A percentile compares a stretch with the other conserved stretches of the same genome.
These are phyloP conservation scores for Trichoderma cornu-damae DNA, from an alignment of 2,329 filamentous ascomycete species.

Conservation along the genomic window DNA sequence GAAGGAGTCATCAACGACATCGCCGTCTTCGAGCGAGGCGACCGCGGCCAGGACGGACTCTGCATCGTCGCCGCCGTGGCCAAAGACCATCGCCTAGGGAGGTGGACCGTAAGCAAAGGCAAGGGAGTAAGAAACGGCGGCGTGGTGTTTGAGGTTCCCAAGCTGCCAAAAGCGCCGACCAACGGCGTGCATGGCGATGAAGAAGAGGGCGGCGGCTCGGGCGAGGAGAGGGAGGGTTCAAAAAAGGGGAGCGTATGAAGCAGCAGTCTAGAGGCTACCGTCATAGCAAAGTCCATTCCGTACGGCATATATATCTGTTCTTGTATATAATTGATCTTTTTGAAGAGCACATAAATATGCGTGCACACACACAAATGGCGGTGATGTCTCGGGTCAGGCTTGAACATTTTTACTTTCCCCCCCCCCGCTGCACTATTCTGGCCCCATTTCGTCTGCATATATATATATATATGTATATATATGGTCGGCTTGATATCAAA, in stretches of 20 bases:
- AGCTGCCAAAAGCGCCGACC: conserved; percentile 31
- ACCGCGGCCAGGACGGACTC: conserved; percentile 68
- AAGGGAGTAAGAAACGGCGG: conserved; percentile 69
- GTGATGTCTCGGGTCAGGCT: neutral
- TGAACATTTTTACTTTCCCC: neutral
- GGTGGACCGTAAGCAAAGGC: conserved; percentile 61
- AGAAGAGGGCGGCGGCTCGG: conserved; percentile 10
- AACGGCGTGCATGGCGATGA: conserved; percentile 33
- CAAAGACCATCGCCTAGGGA: conserved; percentile 77
- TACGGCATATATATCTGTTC: conserved; percentile 13
- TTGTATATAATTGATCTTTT: conserved; percentile 12
- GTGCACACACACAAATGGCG: neutral
- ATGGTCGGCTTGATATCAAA: neutral
- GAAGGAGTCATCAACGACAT: conserved; percentile 85
- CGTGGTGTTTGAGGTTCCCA: conserved; percentile 79
- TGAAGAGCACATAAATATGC: conserved; percentile 2
- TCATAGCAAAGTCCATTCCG: conserved; percentile 23
- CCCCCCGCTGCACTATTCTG: neutral
- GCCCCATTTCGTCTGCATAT: neutral
- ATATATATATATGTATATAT: no score
- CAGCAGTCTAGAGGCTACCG: conserved; percentile 8
- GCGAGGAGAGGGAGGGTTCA: neutral
- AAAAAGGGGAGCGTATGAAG: conserved; percentile 21
- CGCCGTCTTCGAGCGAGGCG: conserved; percentile 77
- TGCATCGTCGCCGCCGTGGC: conserved; percentile 83